These are phyloP conservation scores for Jimgerdemannia lactiflua DNA, from an alignment of 192 early-diverging fungal genomes.

Conservation along the genomic window DNA sequence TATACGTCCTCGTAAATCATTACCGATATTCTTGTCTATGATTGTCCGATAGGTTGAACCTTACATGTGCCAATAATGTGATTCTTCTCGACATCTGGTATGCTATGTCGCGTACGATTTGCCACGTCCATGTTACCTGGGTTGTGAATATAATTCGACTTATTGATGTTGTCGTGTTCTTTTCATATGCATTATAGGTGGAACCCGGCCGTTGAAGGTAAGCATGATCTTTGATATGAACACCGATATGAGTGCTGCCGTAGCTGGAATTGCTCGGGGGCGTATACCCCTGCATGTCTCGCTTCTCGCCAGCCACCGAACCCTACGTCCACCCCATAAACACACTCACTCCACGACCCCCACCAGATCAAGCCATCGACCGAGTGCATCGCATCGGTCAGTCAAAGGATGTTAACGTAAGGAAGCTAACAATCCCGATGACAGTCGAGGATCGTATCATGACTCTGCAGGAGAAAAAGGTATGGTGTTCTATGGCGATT, in stretches of 20 bases:
- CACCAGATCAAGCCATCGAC: conserved; percentile 60
- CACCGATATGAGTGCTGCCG: too few relatives aligned
- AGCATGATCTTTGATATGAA: too few relatives aligned
- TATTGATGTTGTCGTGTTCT: background rate
- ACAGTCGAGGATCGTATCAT: conserved; percentile 74
- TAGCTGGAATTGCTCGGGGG: too few relatives aligned
- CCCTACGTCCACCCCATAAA: too few relatives aligned
- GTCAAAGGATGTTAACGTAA: conserved; percentile 53
- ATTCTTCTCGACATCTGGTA: conserved; percentile 27
- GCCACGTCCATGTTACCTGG: too few relatives aligned
- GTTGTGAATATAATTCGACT: too few relatives aligned
- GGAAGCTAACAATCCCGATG: conserved; percentile 55
- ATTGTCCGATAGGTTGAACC: conserved; percentile 39
- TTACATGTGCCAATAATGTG: conserved; percentile 60
- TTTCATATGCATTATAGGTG: conserved; percentile 64
- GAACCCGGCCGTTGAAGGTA: conserved; percentile 31
- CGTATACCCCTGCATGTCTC: too few relatives aligned
- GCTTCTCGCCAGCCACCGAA: too few relatives aligned
- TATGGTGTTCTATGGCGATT: conserved; percentile 12
- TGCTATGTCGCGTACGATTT: too few relatives aligned
- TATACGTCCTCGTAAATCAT: too few relatives aligned
- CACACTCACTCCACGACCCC: too few relatives aligned
- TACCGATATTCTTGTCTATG: too few relatives aligned
- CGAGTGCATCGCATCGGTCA: conserved; percentile 77
- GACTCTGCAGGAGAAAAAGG: conserved; percentile 59